These are phyloP conservation scores for Suhomyces yuchorum DNA, from an alignment of 1,139 yeast species.

Conservation along the genomic window DNA sequence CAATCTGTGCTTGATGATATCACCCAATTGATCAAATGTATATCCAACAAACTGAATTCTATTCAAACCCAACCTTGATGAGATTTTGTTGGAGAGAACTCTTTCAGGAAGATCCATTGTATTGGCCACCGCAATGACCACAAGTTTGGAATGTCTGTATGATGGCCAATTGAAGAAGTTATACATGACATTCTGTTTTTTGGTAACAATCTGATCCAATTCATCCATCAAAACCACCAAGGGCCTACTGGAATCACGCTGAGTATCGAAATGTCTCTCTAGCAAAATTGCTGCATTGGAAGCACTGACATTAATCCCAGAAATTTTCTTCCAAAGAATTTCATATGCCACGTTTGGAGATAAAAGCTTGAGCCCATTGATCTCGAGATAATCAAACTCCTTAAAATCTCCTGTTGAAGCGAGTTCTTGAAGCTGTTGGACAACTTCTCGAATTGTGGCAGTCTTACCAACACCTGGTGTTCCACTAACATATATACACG, in stretches of 20 bases:
- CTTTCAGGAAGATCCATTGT: slow-evolving; percentile 98
- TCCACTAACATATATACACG: slow-evolving; percentile 89
- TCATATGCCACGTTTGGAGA: slow-evolving; percentile 89
- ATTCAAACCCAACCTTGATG: slow-evolving; percentile 86
- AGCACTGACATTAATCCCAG: slow-evolving; percentile 63
- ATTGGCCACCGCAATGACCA: slow-evolving; percentile 93
- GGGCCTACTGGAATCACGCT: slow-evolving; percentile 39
- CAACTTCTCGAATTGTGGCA: slow-evolving; percentile 86
- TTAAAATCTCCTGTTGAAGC: slow-evolving; percentile 50
- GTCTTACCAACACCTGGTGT: slow-evolving; percentile 99
- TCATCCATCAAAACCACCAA: slow-evolving; percentile 86
- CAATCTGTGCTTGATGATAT: slow-evolving; percentile 72
- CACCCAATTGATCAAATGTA: slow-evolving; percentile 73
- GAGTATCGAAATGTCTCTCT: slow-evolving; percentile 38
- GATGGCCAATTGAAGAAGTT: slow-evolving; percentile 98
- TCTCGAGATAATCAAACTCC: slow-evolving; percentile 74
- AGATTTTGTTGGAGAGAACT: slow-evolving; percentile 79
- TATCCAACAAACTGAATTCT: slow-evolving; percentile 90
- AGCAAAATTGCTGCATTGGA: slow-evolving; percentile 56
- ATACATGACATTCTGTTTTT: slow-evolving; percentile 86
- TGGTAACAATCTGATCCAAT: slow-evolving; percentile 86
- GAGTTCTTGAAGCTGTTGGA: slow-evolving; percentile 60
- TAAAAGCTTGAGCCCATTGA: slow-evolving; percentile 85
- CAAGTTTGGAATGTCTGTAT: slow-evolving; percentile 70
- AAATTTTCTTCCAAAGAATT: slow-evolving; percentile 72